Conservation (phyloP, 305 asterid genomes). For the Fraxinus dipetala region DNA sequence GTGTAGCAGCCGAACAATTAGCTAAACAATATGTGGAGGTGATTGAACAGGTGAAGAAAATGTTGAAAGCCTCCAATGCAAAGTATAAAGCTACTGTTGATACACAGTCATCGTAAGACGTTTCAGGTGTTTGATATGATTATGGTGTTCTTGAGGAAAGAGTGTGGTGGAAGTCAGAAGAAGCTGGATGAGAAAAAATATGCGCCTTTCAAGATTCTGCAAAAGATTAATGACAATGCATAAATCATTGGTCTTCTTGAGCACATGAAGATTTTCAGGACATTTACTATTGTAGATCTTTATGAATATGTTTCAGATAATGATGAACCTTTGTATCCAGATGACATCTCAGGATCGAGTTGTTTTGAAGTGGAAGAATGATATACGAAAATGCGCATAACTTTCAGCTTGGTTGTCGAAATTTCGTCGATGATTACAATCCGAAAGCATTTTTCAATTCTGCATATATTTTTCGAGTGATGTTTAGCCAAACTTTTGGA, state of each 20-base stretch:
- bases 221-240: not conserved
- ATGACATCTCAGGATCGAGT: not conserved
- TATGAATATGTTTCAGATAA: not conserved
- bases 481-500: no score
- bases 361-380: not conserved
- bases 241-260: not conserved
- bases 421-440: no score
- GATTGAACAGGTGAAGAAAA: not conserved
- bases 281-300: not conserved
- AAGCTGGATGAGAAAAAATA: no score
- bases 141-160: not conserved
- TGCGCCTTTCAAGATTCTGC: not conserved
- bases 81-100: not conserved
- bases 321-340: not conserved
- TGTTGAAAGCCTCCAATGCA: not conserved
- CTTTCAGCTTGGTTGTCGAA: no score
- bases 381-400: no score
- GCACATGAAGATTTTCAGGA: not conserved
- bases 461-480: no score
- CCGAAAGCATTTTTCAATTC: no score
- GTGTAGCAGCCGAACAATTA: no score
- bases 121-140: not conserved
- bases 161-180: no score
- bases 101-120: not conserved
- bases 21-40: not conserved